Percentiles rank a stretch among this genome's conserved stretches.
These are phyloP conservation scores for Saccharomyces hybrid DNA, from an alignment of 1,139 yeast genomes.

Conservation along the genomic window DNA sequence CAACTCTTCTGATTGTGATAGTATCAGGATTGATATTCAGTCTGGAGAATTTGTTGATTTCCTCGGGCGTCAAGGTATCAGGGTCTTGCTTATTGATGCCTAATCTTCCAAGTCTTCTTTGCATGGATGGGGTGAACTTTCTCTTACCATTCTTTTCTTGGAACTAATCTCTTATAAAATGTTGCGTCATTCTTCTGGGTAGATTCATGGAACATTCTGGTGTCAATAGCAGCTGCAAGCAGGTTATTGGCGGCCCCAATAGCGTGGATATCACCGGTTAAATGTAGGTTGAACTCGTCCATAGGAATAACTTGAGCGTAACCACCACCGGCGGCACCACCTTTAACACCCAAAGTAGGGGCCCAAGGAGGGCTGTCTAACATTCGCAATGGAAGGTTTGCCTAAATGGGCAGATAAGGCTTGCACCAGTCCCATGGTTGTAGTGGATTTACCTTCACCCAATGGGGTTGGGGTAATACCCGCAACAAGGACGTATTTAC, in stretches of 20 bases:
- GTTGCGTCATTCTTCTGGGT: conserved; percentile 60
- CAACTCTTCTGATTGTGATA: conserved; percentile 69
- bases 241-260: conserved; percentile 73
- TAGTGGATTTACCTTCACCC: conserved; percentile 78
- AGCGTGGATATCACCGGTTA: conserved; percentile 81
- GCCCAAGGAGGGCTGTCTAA: conserved; percentile 82
- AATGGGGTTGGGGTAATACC: conserved; percentile 80
- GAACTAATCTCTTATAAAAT: conserved; percentile 64
- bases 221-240: conserved; percentile 76
- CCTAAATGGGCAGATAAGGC: conserved; percentile 71
- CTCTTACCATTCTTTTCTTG: conserved; percentile 60
- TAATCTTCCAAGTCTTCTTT: conserved; percentile 52
- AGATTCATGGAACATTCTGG: conserved; percentile 72
- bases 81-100: conserved; percentile 63
- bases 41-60: conserved; percentile 53
- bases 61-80: conserved; percentile 60
- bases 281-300: conserved; percentile 82
- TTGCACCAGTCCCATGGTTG: conserved; percentile 73
- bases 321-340: conserved; percentile 89
- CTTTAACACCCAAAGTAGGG: conserved; percentile 83
- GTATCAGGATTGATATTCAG: conserved; percentile 66
- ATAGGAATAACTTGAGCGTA: conserved; percentile 79
- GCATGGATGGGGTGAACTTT: conserved; percentile 59
- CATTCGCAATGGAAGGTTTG: conserved; percentile 65
- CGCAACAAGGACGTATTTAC: conserved; percentile 64